Base-by-base conservation (phyloP, 805 yeast species). In the Candida hispaniensis region DNA sequence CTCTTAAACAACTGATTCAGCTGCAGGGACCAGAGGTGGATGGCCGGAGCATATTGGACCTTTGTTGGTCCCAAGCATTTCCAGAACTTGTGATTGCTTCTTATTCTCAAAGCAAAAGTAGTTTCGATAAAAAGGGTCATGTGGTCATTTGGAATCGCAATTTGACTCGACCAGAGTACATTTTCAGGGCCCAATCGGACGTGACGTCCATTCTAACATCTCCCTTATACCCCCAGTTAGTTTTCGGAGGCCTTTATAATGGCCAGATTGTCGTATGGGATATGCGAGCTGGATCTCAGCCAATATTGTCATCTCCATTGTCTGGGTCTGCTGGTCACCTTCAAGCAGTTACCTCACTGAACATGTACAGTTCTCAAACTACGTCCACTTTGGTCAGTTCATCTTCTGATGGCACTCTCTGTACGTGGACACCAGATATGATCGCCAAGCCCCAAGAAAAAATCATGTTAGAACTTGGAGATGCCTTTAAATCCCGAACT, bases 211-310 rank as follows among this genome's bases (percentile, higher is more conserved):
- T 71, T 9, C 43, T 59, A n/a, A 29, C 43, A 2, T 69, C 71
- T 16, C 56, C 56, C 8, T 47, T 50, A 15, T 53, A 57, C 26
- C 52, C 63, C 4, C 51, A 55, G 17, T 52, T 60, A 17, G 48
- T 67, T 6, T 56, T 64, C 26, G 77, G 69, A 3, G 69, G 74
- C 0, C 55, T 66, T 18, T 52, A 54, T 20, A 64, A 64, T 46
- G 78, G 78, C 2, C 64, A 60, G 34, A 40, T 72, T 0, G 58
- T 61, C 9, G 51, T 66, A n/a, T 71, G 76, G 76, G 75, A 71
- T 30, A 43, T 55, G 27, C 39, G 64, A 28, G 40, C 15, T 33
- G 44, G 52, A 10, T 10, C 44, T 9, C 44, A 48, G 13, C 59
- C 66, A 4, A 46, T 51, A 10, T 45, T 59, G 15, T 43, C 43